phyloP scores from a whole-genome alignment of 1,284 basidiomycete species.

The Peniophora sp. region DNA sequence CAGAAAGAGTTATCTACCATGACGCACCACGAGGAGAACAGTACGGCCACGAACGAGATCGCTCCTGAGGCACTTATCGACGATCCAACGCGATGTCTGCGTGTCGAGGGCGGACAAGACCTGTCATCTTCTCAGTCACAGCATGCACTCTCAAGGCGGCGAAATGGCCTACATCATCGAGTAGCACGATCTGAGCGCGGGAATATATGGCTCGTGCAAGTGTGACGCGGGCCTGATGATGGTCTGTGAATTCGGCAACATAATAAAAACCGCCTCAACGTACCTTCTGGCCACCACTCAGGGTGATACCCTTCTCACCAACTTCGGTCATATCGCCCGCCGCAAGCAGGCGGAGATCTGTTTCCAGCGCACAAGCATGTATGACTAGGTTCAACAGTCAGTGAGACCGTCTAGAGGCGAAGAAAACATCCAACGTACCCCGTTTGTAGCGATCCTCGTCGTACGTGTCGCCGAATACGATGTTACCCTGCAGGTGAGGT shows the following conservation, averaged over 20 bases:
- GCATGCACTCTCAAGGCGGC: background rate
- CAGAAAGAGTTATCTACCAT: background rate
- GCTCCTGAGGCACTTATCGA: slow-evolving; percentile 69
- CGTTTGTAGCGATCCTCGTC: slow-evolving; percentile 35
- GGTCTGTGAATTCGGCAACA: slow-evolving; percentile 15
- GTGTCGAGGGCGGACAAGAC: slow-evolving; percentile 50
- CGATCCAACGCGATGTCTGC: slow-evolving; percentile 69
- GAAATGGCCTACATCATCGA: slow-evolving; percentile 70
- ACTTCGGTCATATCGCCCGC: slow-evolving; percentile 71
- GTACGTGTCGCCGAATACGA: slow-evolving; percentile 33
- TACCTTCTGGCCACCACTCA: slow-evolving; percentile 68
- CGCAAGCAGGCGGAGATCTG: slow-evolving; percentile 58
- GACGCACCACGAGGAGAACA: slow-evolving; percentile 59
- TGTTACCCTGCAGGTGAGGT: slow-evolving; percentile 29
- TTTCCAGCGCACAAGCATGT: slow-evolving; percentile 53
- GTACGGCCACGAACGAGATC: slow-evolving; percentile 64
- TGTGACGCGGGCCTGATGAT: slow-evolving; percentile 49
- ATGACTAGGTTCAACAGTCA: slow-evolving; percentile 36
- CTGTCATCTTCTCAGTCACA: slow-evolving; percentile 7
- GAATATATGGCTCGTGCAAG: slow-evolving; percentile 69
- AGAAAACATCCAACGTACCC: slow-evolving; percentile 17
- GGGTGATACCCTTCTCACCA: slow-evolving; percentile 55
- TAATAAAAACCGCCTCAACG: slow-evolving; percentile 4
- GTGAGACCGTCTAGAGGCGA: background rate
- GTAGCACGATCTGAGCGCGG: slow-evolving; percentile 48